Evolutionary conservation across 192 early-diverging fungal genomes (phyloP), one percentile per base, ranked within the genome.

Genomic region (Dispira simplex): DNA sequence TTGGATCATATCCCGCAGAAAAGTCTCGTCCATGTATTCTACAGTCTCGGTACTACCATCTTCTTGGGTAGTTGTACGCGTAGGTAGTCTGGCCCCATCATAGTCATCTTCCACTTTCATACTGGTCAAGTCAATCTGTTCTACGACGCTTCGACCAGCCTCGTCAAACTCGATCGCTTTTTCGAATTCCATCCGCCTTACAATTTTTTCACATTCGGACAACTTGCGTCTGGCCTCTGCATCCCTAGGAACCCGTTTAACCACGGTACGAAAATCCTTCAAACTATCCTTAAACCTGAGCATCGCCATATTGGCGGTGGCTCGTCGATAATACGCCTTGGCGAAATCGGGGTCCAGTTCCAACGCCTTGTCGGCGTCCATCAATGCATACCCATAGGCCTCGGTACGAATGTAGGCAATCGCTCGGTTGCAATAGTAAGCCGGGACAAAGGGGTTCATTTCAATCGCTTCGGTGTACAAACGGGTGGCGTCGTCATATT

Each of bases 291-390:
- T 90, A 65, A 98, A 82, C 59, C 87, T 81, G 11, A 85, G 83
- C 73, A 98, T 73, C 0, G 86, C 89, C 80, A 93, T 84, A 62
- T 93, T 81, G 8, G 90, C 95, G 10, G 85, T 79, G 3, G 94
- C 97, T 62, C 93, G 81, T 46, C 97, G 85, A 72, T 92, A 99
- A 71, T 96, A 96, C 0, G 85, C 97, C 80, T 99, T 98, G 67
- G 85, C 80, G 65, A 87, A 93, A 14, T 62, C 71, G 20, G 90
- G 81, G 73, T 96, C 90, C 0, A 96, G 69, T 60, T 76, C 81
- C 12, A 98, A 79, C 14, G 93, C 91, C 55, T 81, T 75, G 65
- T 91, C 82, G 54, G 92, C 90, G 72, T 97, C 94, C 8, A 77
- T 68, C 65, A 83, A 80, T 46, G 86, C 88, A 59, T 80, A 84